Evolutionary conservation across 345 rosid species (phyloP).

Genomic region (Physaria fendleri): DNA sequence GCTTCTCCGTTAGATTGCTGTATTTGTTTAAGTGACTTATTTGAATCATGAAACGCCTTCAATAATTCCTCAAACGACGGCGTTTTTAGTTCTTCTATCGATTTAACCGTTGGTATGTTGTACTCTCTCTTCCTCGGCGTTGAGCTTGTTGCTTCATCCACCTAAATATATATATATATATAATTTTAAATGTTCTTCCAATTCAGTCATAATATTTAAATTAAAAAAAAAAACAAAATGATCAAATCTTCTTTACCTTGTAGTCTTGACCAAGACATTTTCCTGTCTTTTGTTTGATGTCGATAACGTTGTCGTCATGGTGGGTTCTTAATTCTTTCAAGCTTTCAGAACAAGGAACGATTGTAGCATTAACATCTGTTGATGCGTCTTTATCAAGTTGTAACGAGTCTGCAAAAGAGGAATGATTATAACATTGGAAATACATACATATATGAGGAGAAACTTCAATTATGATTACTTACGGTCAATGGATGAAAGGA

Average conservation of each 20-base stretch:
- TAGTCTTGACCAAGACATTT: conserved; percentile 78
- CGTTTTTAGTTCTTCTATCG: conserved; percentile 87
- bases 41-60: conserved; percentile 63
- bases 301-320: conserved; percentile 65
- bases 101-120: conserved; percentile 59
- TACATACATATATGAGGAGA: neutral
- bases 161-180: conserved; percentile 31
- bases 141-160: conserved; percentile 89
- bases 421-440: neutral
- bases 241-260: conserved; percentile 35
- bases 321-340: conserved; percentile 69
- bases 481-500: conserved; percentile 70
- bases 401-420: conserved; percentile 58
- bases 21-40: conserved; percentile 49
- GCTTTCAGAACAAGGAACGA: conserved; percentile 63
- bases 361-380: conserved; percentile 59
- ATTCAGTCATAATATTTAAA: neutral
- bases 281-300: conserved; percentile 73
- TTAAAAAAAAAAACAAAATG: neutral
- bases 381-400: conserved; percentile 84
- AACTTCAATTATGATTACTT: conserved; percentile 28
- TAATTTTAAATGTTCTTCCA: neutral
- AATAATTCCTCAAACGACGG: conserved; percentile 82
- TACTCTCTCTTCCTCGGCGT: conserved; percentile 75
- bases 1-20: conserved; percentile 55